Conservation (phyloP, 306 rosid genomes). For the Prunus salicina region DNA sequence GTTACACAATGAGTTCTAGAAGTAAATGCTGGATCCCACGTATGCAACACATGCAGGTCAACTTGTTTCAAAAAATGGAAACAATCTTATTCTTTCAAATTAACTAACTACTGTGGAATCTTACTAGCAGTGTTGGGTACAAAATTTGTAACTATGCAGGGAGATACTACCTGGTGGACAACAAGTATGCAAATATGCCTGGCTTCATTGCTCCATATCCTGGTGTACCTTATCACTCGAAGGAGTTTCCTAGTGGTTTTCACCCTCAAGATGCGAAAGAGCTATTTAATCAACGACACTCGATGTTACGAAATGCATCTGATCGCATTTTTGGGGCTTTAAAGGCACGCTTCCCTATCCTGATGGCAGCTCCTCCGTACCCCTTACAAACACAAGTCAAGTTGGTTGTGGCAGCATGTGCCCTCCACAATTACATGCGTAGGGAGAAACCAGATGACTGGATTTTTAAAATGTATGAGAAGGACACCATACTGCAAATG, state of each 20-base stretch:
- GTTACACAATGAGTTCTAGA: background rate
- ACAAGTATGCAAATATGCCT: constrained; percentile 65
- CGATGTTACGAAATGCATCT: constrained; percentile 51
- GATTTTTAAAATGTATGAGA: constrained; percentile 61
- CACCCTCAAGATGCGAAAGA: constrained; percentile 70
- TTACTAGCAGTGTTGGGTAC: constrained; percentile 17
- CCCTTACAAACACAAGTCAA: constrained; percentile 87
- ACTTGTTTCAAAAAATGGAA: background rate
- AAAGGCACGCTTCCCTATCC: constrained; percentile 77
- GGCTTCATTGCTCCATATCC: constrained; percentile 84
- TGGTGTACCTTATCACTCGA: constrained; percentile 42
- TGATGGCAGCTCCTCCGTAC: constrained; percentile 75
- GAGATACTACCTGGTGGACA: constrained; percentile 77
- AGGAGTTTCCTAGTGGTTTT: constrained; percentile 54
- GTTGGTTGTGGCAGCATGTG: constrained; percentile 82
- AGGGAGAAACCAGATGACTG: constrained; percentile 73
- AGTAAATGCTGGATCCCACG: background rate
- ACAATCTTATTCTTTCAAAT: background rate
- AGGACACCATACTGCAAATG: constrained; percentile 31
- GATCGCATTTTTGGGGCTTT: constrained; percentile 58
- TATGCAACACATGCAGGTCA: background rate
- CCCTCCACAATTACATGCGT: constrained; percentile 74
- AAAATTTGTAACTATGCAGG: constrained; percentile 51
- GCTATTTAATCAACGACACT: constrained; percentile 78
- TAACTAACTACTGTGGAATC: constrained; percentile 5